Percentiles rank a stretch among this genome's conserved stretches.
These are phyloP conservation scores for Baudoinia panamericana DNA, from an alignment of 495 filamentous ascomycete species.

Conservation along the genomic window DNA sequence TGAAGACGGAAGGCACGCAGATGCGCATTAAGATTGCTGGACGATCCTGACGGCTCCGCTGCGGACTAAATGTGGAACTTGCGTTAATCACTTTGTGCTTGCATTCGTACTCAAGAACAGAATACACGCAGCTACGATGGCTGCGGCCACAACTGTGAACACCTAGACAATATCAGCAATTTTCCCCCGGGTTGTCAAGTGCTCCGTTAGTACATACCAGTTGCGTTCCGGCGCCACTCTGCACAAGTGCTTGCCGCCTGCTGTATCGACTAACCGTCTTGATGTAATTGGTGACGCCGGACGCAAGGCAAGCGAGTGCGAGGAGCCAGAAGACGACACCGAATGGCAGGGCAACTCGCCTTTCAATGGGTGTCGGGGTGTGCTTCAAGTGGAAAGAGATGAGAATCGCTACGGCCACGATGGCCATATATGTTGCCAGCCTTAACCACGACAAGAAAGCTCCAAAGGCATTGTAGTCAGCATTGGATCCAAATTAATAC, in stretches of 20 bases:
- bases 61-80: too few species aligned
- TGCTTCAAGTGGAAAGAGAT: conserved; percentile 83
- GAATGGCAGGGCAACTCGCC: conserved; percentile 64
- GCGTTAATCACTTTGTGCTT: conserved; percentile 12
- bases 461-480: conserved; percentile 17
- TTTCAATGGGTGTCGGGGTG: conserved; percentile 55
- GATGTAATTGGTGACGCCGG: conserved; percentile 77
- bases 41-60: too few species aligned
- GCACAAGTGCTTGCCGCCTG: conserved; percentile 65
- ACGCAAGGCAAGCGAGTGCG: conserved; percentile 56
- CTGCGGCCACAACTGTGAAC: conserved; percentile 60
- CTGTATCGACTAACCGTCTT: conserved; percentile 77
- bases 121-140: conserved; percentile 71
- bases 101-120: conserved; percentile 47
- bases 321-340: conserved; percentile 82
- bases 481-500: background rate
- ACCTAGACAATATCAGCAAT: conserved; percentile 32
- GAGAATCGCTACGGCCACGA: conserved; percentile 80
- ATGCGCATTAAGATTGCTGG: too few species aligned
- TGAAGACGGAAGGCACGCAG: too few species aligned
- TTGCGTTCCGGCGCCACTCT: conserved; percentile 90
- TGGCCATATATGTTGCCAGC: conserved; percentile 76
- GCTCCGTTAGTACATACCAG: conserved; percentile 39
- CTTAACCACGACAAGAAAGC: conserved; percentile 90
- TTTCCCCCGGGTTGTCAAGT: background rate